Evolutionary conservation across 768 basidiomycete species (phyloP), one percentile per base, ranked within the genome.

Genomic region (Glaciozyma antarctica): DNA sequence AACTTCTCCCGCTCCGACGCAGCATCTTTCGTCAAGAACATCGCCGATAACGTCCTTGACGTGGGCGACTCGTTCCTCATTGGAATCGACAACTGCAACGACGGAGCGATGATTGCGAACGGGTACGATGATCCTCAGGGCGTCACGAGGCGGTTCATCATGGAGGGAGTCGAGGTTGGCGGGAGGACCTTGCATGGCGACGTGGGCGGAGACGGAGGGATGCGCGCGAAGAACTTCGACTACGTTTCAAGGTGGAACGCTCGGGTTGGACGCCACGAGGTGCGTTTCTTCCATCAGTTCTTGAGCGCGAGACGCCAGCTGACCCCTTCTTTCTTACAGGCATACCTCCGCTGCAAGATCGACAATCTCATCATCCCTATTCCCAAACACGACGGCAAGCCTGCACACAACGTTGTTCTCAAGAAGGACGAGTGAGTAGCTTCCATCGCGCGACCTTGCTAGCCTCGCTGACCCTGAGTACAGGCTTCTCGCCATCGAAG

Each of bases 51-150:
- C 84, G 4, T 62, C 30, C 63, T 72, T 52, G 30, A 41, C 12
- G 65, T 73, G 82, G 76, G 77, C 3, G 93, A 95, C 75, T 94
- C 89, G 0, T 80, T 97, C 12, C 78, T 97, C 3, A 80, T 99
- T 15, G 93, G 93, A n/a, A 78, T 98, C 52, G 94, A 98, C 76
- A 89, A 90, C 62, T 83, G 86, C 74, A 86, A 88, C 69, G 82
- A 82, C 45, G 80, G 81, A 62, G 75, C 77, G n/a, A 78, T 82
- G 66, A 87, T 98, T 62, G 88, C 93, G 74, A 75, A 79, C 24
- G 93, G 93, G 0, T 97, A 97, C 77, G 86, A 94, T 71, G 92
- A 95, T 71, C 78, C 80, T 7, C 81, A 82, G 77, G 69, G 69
- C 19, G 72, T 73, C n/a, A 74, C 73, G 0, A 5, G 49, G 6